Conservation (phyloP, 2,329 filamentous ascomycete species). For the Aspergillaceae sp. region DNA sequence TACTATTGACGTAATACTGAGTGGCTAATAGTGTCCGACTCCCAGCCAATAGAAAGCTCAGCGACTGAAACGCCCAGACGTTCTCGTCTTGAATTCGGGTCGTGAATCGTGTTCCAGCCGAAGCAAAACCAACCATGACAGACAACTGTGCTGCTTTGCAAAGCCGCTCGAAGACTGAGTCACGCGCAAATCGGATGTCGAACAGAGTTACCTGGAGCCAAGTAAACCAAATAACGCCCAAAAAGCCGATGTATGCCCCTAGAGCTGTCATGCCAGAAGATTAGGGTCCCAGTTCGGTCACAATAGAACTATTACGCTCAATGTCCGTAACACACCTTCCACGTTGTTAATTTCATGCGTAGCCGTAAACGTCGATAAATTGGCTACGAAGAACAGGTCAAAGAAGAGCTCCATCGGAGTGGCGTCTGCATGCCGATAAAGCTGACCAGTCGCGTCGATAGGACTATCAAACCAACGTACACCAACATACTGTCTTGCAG, state of each 20-base stretch:
- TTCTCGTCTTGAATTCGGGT: constrained; percentile 32
- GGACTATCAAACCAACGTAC: constrained; percentile 30
- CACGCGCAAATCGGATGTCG: constrained; percentile 57
- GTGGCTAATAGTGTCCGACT: constrained; percentile 47
- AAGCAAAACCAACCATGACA: constrained; percentile 57
- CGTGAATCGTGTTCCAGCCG: constrained; percentile 45
- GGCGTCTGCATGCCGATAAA: constrained; percentile 41
- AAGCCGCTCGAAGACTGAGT: constrained; percentile 55
- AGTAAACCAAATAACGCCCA: constrained; percentile 57
- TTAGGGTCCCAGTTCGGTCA: no score
- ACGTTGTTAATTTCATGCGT: constrained; percentile 48
- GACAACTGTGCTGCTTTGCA: constrained; percentile 54
- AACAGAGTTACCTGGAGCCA: constrained; percentile 58
- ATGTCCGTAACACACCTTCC: constrained; percentile 20
- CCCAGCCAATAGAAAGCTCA: constrained; percentile 40
- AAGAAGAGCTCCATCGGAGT: constrained; percentile 52
- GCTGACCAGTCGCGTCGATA: constrained; percentile 22
- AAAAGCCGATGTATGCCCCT: constrained; percentile 44
- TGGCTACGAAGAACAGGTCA: constrained; percentile 56
- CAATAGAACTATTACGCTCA: no score
- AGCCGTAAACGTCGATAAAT: constrained; percentile 54
- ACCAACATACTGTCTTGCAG: constrained; percentile 8
- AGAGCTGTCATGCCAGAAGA: constrained; percentile 20
- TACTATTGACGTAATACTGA: constrained; percentile 43
- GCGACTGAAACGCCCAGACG: constrained; percentile 37